Evolutionary conservation across 768 basidiomycete species (phyloP).

Genomic region (Candolleomyces efflorescens): DNA sequence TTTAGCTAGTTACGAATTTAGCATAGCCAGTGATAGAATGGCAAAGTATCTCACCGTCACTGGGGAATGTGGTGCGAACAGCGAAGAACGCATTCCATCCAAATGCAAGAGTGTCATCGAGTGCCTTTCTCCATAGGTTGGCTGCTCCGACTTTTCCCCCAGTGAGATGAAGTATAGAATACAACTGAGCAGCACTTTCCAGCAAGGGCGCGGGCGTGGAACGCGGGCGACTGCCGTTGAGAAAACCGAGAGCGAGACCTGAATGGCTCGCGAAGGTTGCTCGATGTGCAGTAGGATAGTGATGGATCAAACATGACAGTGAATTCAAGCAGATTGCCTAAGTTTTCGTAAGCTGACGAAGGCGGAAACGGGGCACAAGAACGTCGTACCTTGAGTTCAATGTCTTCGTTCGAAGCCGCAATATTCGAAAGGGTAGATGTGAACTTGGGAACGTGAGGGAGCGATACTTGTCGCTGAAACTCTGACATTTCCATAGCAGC

Average conservation of each 20-base stretch:
- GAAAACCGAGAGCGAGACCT: constrained; percentile 46
- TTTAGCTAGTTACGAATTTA: neutral
- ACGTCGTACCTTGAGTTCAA: constrained; percentile 49
- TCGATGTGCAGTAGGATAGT: constrained; percentile 68
- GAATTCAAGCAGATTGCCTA: constrained; percentile 46
- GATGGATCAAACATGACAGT: constrained; percentile 49
- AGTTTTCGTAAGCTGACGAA: neutral
- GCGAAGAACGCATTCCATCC: constrained; percentile 59
- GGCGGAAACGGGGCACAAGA: neutral
- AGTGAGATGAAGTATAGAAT: constrained; percentile 59
- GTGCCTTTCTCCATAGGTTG: constrained; percentile 67
- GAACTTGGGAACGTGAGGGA: constrained; percentile 71
- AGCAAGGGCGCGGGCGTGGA: constrained; percentile 36
- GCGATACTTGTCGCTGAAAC: constrained; percentile 75
- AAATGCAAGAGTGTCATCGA: constrained; percentile 65
- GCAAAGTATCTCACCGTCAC: constrained; percentile 33
- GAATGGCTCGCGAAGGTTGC: constrained; percentile 50
- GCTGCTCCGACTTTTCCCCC: constrained; percentile 78
- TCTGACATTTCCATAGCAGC: constrained; percentile 60
- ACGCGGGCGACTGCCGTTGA: constrained; percentile 50
- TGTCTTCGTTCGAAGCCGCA: constrained; percentile 45
- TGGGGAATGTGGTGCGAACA: constrained; percentile 57
- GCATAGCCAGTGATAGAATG: neutral
- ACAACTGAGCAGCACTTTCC: constrained; percentile 51
- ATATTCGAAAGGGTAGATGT: constrained; percentile 53